Evolutionary conservation across 768 basidiomycete genomes (phyloP).

Genomic region (Tubosaeta sp.): DNA sequence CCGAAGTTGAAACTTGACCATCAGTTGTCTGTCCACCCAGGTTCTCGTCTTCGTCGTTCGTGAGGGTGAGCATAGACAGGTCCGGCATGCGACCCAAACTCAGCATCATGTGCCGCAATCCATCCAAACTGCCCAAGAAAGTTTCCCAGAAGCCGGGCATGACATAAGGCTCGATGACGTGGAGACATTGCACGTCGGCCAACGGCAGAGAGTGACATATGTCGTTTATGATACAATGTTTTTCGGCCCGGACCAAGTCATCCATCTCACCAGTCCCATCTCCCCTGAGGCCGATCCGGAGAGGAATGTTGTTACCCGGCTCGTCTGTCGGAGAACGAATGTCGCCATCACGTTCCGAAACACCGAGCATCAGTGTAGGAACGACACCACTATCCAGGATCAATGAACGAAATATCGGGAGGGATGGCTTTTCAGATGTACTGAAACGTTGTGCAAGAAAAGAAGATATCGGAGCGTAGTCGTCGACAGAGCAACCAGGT

Average conservation of each 20-base stretch:
- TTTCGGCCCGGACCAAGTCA: too few relatives aligned
- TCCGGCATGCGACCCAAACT: not conserved
- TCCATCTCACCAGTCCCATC: too few relatives aligned
- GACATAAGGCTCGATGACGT: not conserved
- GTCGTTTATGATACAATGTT: not conserved
- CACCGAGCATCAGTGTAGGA: not conserved
- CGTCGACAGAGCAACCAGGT: not conserved
- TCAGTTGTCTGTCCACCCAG: not conserved
- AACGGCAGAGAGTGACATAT: not conserved
- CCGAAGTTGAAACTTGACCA: not conserved
- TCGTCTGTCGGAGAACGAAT: not conserved
- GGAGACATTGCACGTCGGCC: not conserved
- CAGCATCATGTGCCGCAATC: not conserved
- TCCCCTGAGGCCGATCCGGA: not conserved
- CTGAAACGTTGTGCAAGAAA: not conserved
- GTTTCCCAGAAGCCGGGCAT: not conserved
- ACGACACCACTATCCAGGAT: not conserved
- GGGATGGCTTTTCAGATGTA: not conserved
- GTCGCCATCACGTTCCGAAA: not conserved
- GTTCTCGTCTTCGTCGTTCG: not conserved
- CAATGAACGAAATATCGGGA: not conserved
- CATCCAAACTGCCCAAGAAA: not conserved
- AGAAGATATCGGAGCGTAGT: not conserved
- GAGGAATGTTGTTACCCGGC: not conserved
- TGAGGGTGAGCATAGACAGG: not conserved